Evolutionary conservation across 2,329 filamentous ascomycete genomes (phyloP).

Genomic region (Chaetomium globosum): DNA sequence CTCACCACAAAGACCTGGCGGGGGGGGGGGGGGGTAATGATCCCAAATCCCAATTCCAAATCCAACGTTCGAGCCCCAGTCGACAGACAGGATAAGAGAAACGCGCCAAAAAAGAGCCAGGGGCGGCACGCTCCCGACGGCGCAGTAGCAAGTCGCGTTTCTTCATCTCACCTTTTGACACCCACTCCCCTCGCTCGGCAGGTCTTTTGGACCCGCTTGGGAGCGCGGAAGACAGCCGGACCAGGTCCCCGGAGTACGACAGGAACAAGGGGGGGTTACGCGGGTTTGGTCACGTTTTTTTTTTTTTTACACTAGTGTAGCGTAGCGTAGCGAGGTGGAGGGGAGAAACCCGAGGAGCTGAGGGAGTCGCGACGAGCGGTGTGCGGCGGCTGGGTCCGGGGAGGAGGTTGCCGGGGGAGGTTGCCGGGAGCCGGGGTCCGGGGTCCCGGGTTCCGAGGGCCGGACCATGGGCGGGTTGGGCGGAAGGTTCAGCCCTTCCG

Average conservation of each 20-base stretch:
- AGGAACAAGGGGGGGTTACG: not conserved
- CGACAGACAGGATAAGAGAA: not conserved
- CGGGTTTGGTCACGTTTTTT: not conserved
- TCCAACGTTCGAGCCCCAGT: not conserved
- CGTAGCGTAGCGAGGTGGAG: not conserved
- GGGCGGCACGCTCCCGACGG: not conserved
- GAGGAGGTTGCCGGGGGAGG: too few species aligned
- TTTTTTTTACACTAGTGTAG: not conserved
- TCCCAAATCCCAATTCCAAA: not conserved
- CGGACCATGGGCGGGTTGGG: not conserved
- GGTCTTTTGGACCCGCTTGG: not conserved
- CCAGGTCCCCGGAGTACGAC: conserved; percentile 14
- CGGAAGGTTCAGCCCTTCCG: not conserved
- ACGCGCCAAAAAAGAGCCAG: not conserved
- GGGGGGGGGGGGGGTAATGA: too few species aligned
- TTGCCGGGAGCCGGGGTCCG: not conserved
- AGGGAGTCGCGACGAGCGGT: not conserved
- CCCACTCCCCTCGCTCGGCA: not conserved
- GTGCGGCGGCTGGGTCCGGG: conserved; percentile 1
- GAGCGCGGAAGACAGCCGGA: conserved; percentile 9
- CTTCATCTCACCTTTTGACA: not conserved
- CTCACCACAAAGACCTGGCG: too few species aligned
- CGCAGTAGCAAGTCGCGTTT: not conserved
- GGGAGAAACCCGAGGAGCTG: too few species aligned
- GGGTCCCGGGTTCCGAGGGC: not conserved